phyloP scores from a whole-genome alignment of 331 rosid genomes.

The Malus hybrid region DNA sequence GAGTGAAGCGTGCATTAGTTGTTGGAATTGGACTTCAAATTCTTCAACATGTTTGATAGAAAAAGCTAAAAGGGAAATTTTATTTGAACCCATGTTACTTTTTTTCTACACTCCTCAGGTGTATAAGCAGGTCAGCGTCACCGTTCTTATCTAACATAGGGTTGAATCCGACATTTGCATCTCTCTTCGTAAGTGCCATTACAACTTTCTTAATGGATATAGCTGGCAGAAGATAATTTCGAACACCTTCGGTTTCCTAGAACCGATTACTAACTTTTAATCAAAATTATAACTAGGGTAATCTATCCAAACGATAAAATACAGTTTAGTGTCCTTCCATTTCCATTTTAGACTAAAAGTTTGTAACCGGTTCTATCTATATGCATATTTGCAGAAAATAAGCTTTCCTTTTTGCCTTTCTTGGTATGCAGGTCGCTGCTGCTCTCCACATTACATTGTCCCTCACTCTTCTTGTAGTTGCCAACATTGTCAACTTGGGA shows the following conservation, averaged over 20 bases:
- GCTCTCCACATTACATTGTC: constrained; percentile 36
- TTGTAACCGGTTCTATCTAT: too few relatives aligned
- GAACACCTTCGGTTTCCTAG: neutral
- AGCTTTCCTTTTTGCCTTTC: neutral
- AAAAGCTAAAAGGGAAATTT: too few relatives aligned
- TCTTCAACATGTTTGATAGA: constrained; percentile 16
- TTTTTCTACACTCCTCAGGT: constrained; percentile 38
- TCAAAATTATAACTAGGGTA: too few relatives aligned
- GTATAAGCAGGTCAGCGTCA: constrained; percentile 50
- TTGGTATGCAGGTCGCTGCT: constrained; percentile 47
- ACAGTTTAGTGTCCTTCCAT: too few relatives aligned
- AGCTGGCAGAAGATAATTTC: constrained; percentile 57
- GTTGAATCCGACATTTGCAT: constrained; percentile 29
- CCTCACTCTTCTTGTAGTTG: constrained; percentile 30
- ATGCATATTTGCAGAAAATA: neutral
- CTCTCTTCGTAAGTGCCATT: constrained; percentile 40
- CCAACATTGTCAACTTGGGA: neutral
- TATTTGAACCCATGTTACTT: too few relatives aligned
- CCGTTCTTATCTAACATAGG: constrained; percentile 39
- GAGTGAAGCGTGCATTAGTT: constrained; percentile 6
- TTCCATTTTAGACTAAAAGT: too few relatives aligned
- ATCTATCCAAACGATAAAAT: too few relatives aligned
- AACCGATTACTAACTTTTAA: neutral
- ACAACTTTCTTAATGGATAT: constrained; percentile 50
- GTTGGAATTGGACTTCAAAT: constrained; percentile 26